Evolutionary conservation across 352 stramenopile species (phyloP).

Genomic region (Globisporangium paddicum): DNA sequence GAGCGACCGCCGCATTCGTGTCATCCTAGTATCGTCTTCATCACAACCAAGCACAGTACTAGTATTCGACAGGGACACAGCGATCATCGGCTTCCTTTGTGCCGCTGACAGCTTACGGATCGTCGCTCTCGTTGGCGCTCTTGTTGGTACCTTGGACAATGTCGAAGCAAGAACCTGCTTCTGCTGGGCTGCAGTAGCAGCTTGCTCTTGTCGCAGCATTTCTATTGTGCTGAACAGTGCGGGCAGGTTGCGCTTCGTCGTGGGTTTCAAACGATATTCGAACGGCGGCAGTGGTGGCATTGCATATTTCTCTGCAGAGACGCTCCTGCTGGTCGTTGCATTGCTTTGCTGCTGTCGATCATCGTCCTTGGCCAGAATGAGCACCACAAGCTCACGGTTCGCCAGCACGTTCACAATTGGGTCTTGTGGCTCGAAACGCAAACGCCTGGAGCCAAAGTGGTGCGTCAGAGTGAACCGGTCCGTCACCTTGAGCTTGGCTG

Average conservation of each 20-base stretch:
- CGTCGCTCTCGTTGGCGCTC: not conserved
- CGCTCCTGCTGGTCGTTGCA: not conserved
- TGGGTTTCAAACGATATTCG: constrained; percentile 17
- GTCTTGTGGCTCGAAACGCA: constrained; percentile 20
- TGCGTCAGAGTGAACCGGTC: constrained; percentile 29
- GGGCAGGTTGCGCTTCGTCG: constrained; percentile 12
- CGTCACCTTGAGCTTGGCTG: constrained; percentile 29
- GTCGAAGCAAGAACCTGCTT: not conserved
- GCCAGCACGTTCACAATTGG: constrained; percentile 20
- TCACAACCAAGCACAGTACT: not conserved
- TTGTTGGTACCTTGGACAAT: not conserved
- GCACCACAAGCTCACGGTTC: constrained; percentile 42
- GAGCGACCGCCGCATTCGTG: not conserved
- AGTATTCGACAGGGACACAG: not conserved
- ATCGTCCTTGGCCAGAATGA: constrained; percentile 13
- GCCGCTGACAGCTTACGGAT: not conserved
- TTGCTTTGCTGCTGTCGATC: not conserved
- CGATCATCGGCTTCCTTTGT: not conserved
- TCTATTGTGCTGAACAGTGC: constrained; percentile 12
- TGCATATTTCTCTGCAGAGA: not conserved
- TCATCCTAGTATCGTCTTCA: not conserved
- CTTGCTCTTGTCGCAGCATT: not conserved
- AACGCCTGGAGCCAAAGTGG: constrained; percentile 28
- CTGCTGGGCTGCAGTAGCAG: not conserved
- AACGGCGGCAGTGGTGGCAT: constrained; percentile 2